phyloP scores from a whole-genome alignment of 2,329 filamentous ascomycete genomes.

The Trichothecium roseum region DNA sequence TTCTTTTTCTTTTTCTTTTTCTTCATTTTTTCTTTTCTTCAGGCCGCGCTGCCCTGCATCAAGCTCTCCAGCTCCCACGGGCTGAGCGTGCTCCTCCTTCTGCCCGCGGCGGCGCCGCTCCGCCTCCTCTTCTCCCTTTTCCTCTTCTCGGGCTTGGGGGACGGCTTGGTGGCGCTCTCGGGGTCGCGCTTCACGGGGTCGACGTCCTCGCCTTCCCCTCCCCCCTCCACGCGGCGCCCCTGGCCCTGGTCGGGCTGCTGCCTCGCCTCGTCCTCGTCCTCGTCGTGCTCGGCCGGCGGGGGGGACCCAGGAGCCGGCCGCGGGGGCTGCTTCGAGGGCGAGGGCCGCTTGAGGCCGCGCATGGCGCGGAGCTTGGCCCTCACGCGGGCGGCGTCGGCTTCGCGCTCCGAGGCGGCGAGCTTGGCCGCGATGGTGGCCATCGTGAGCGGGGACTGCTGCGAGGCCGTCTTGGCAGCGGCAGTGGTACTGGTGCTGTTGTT shows the following conservation, averaged over 20 bases:
- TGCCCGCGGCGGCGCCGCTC: conserved; percentile 44
- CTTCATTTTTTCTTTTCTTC: no score
- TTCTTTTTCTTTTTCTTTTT: no score
- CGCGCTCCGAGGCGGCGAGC: conserved; percentile 51
- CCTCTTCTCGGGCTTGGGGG: conserved; percentile 25
- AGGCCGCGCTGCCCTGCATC: conserved; percentile 35
- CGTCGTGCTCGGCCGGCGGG: conserved; percentile 10
- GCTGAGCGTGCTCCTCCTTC: conserved; percentile 64
- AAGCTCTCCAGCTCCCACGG: conserved; percentile 63
- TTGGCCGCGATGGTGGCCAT: conserved; percentile 55
- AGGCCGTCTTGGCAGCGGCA: conserved; percentile 18
- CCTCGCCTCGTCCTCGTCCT: conserved; percentile 1
- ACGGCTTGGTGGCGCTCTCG: conserved; percentile 11
- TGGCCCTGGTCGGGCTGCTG: conserved; percentile 3
- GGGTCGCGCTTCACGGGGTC: conserved; percentile 25
- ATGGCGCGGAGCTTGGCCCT: conserved; percentile 52
- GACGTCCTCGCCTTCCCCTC: no score
- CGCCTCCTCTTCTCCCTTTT: conserved; percentile 38
- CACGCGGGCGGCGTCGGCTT: conserved; percentile 53
- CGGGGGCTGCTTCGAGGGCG: conserved; percentile 5
- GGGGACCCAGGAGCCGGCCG: conserved; percentile 3
- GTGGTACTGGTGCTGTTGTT: no score
- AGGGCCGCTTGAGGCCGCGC: conserved; percentile 21
- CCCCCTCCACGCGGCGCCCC: no score
- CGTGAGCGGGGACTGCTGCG: conserved; percentile 46